Evolutionary conservation across 1,139 yeast genomes (phyloP).

Genomic region (Magnusiomyces fungicola): DNA sequence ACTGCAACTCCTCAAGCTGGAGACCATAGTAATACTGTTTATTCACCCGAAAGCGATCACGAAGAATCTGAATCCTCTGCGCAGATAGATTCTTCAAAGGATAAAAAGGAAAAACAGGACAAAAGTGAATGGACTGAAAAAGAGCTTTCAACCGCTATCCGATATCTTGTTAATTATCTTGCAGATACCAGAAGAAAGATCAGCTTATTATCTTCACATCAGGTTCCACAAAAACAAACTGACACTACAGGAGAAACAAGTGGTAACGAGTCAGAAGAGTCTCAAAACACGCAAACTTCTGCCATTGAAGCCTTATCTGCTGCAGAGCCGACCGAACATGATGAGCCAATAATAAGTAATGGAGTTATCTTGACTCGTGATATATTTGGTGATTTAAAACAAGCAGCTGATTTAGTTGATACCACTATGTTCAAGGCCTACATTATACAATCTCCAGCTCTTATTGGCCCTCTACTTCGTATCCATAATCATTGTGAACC

Average conservation of each 20-base stretch:
- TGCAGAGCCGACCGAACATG: too few relatives aligned
- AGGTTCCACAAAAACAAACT: neutral
- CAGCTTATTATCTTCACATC: slow-evolving; percentile 15
- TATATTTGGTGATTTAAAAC: slow-evolving; percentile 30
- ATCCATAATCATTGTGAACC: slow-evolving; percentile 69
- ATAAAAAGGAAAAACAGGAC: neutral
- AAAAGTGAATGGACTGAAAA: slow-evolving; percentile 16
- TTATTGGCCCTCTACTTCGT: slow-evolving; percentile 78
- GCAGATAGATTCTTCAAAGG: too few relatives aligned
- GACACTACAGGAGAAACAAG: slow-evolving; percentile 2
- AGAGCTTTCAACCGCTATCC: slow-evolving; percentile 37
- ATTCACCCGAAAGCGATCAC: too few relatives aligned
- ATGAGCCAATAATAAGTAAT: slow-evolving; percentile 13
- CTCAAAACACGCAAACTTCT: neutral
- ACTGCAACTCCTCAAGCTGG: too few relatives aligned
- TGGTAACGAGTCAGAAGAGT: neutral
- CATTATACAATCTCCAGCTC: slow-evolving; percentile 53
- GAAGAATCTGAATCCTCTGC: too few relatives aligned
- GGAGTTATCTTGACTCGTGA: slow-evolving; percentile 25
- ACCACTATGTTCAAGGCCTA: slow-evolving; percentile 75
- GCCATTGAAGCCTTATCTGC: neutral
- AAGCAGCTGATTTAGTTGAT: slow-evolving; percentile 54
- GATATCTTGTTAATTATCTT: slow-evolving; percentile 47
- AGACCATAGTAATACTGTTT: too few relatives aligned
- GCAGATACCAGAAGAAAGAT: slow-evolving; percentile 46